Evolutionary conservation across 257 asterid genomes (phyloP).

Genomic region (Henckelia pumila): DNA sequence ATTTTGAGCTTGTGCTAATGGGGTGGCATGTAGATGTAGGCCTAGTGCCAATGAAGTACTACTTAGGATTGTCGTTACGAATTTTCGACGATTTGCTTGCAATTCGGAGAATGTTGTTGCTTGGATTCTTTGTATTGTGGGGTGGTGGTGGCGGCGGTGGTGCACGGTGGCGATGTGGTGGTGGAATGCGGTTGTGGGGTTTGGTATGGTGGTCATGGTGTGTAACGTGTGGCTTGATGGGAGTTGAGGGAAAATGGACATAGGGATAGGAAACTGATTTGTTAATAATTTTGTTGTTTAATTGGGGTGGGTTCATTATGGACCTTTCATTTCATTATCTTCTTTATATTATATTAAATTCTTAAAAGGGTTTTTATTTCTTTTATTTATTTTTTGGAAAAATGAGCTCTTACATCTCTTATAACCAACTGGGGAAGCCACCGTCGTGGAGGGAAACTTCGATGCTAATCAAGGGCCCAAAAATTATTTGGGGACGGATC

Average conservation of each 20-base stretch:
- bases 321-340: conserved; percentile 22
- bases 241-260: too few species aligned
- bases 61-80: conserved; percentile 42
- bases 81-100: conserved; percentile 33
- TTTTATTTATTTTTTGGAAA: too few species aligned
- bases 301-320: conserved; percentile 4
- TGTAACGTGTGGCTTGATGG: conserved; percentile 1
- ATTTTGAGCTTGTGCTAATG: conserved; percentile 41
- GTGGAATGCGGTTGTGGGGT: conserved; percentile 44
- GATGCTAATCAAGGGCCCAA: too few species aligned
- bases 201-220: conserved; percentile 48
- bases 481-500: too few species aligned
- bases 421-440: too few species aligned
- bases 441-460: too few species aligned
- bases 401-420: too few species aligned
- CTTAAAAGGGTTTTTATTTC: too few species aligned
- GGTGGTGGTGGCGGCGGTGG: conserved; percentile 4
- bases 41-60: conserved; percentile 41
- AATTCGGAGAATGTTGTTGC: too few species aligned
- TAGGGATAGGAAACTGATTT: conserved; percentile 1
- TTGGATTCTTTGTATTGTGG: conserved; percentile 30
- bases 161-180: conserved; percentile 30
- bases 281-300: conserved; percentile 9
- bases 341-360: neutral
- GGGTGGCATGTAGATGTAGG: conserved; percentile 36